phyloP scores from a whole-genome alignment of 1,284 basidiomycete genomes.

The Ceraceosorus guamensis region DNA sequence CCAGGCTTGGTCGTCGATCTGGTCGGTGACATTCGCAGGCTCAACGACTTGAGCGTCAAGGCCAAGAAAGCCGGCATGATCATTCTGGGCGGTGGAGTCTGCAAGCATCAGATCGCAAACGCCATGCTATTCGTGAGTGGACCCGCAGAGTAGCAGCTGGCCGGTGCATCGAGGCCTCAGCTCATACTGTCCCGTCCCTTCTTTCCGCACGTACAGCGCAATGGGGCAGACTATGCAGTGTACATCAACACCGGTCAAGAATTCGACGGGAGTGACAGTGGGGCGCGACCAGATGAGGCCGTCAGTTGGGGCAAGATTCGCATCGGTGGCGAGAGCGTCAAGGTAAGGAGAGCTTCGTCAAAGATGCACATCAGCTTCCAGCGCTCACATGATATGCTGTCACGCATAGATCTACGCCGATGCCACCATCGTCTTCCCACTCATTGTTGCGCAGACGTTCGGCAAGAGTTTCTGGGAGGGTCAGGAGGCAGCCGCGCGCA shows the following conservation, averaged over 20 bases:
- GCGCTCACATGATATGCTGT: neutral
- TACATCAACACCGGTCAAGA: conserved; percentile 99
- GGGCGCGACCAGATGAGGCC: conserved; percentile 93
- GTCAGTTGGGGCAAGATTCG: conserved; percentile 99
- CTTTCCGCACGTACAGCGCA: conserved; percentile 58
- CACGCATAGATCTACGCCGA: conserved; percentile 56
- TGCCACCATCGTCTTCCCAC: conserved; percentile 81
- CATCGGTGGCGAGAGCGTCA: conserved; percentile 74
- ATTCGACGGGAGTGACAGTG: conserved; percentile 96
- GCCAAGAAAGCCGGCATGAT: conserved; percentile 97
- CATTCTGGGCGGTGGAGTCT: conserved; percentile 93
- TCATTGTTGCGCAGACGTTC: conserved; percentile 80
- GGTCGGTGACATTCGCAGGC: conserved; percentile 80
- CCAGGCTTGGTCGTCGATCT: conserved; percentile 87
- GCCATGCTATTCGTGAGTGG: conserved; percentile 87
- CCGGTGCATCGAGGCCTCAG: no score
- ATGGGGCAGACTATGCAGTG: conserved; percentile 95
- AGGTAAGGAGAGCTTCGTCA: conserved; percentile 54
- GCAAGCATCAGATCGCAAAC: conserved; percentile 99
- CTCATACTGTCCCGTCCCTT: neutral
- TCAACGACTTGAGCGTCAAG: conserved; percentile 83
- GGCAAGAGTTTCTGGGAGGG: conserved; percentile 40
- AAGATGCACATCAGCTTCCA: neutral
- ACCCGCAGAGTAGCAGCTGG: no score
- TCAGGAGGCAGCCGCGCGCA: no score